Conservation (phyloP, 2,329 filamentous ascomycete species). For the Fusarium globosum region DNA sequence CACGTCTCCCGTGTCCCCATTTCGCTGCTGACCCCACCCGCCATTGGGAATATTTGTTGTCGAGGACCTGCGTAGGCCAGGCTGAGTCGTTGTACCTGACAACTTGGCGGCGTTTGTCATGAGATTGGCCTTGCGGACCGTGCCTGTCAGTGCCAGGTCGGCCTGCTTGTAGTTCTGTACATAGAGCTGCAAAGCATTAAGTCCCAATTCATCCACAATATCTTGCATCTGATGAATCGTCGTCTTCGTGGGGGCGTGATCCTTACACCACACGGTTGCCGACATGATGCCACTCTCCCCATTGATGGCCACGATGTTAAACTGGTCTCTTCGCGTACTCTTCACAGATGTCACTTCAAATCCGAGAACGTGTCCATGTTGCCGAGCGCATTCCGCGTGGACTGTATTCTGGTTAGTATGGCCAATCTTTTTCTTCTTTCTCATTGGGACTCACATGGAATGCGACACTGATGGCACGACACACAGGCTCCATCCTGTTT, state of each 20-base stretch:
- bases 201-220: slow-evolving; percentile 73
- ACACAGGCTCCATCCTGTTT: slow-evolving; percentile 81
- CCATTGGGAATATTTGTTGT: slow-evolving; percentile 55
- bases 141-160: slow-evolving; percentile 88
- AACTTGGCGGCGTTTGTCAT: slow-evolving; percentile 72
- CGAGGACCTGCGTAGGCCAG: slow-evolving; percentile 65
- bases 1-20: slow-evolving; percentile 44
- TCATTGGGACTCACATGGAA: slow-evolving; percentile 54
- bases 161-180: slow-evolving; percentile 94
- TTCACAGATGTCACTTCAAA: slow-evolving; percentile 94
- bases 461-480: slow-evolving; percentile 79
- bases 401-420: slow-evolving; percentile 59
- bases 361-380: slow-evolving; percentile 83
- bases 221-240: slow-evolving; percentile 84
- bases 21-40: slow-evolving; percentile 36
- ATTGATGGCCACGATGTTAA: slow-evolving; percentile 82
- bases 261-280: slow-evolving; percentile 92
- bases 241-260: slow-evolving; percentile 79
- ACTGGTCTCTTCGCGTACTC: slow-evolving; percentile 83
- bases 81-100: slow-evolving; percentile 49
- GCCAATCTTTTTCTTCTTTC: background rate
- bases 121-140: slow-evolving; percentile 89
- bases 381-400: slow-evolving; percentile 91
- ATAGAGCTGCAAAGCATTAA: slow-evolving; percentile 86
- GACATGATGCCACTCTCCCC: slow-evolving; percentile 84